Percentiles rank a stretch among this genome's conserved stretches.
These are phyloP conservation scores for Cinnamomum micranthum DNA, from an alignment of 164 flowering plant genomes.

Conservation along the genomic window DNA sequence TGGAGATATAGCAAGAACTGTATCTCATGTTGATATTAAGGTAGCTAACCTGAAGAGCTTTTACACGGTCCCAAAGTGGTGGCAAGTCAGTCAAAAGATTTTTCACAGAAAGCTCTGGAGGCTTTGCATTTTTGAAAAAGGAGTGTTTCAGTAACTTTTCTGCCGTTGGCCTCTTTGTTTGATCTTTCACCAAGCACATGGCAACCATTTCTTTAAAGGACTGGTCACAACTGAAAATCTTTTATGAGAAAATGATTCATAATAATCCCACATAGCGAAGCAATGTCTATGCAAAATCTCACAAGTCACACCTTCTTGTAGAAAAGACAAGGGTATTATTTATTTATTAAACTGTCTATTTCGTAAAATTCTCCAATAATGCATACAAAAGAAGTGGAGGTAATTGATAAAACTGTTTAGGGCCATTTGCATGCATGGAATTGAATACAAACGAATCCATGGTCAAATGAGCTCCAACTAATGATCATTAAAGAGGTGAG, in stretches of 20 bases:
- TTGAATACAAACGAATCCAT: too few species aligned
- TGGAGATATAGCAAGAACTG: slow-evolving; percentile 3
- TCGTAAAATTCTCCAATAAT: neutral
- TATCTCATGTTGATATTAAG: slow-evolving; percentile 2
- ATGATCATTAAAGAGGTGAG: too few species aligned
- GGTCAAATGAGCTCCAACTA: too few species aligned
- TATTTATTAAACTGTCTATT: neutral
- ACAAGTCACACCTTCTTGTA: neutral
- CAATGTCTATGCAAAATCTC: neutral
- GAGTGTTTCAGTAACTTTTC: slow-evolving; percentile 88
- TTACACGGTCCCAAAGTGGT: slow-evolving; percentile 94
- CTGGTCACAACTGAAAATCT: slow-evolving; percentile 70
- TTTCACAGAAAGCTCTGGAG: slow-evolving; percentile 81
- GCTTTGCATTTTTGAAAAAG: slow-evolving; percentile 83
- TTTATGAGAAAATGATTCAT: slow-evolving; percentile 42
- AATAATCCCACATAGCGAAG: slow-evolving; percentile 6
- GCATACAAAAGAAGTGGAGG: neutral
- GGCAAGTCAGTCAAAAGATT: slow-evolving; percentile 76
- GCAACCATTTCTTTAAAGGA: slow-evolving; percentile 99
- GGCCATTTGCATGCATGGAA: too few species aligned
- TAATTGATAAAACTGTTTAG: too few species aligned
- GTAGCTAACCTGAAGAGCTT: slow-evolving; percentile 73
- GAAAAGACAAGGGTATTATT: neutral
- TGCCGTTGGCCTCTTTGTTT: slow-evolving; percentile 93
- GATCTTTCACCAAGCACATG: slow-evolving; percentile 99